A percentile compares a stretch with the other conserved stretches of the same genome.
phyloP scores from a whole-genome alignment of 75 land plant species.

The Pinus tabuliformis region DNA sequence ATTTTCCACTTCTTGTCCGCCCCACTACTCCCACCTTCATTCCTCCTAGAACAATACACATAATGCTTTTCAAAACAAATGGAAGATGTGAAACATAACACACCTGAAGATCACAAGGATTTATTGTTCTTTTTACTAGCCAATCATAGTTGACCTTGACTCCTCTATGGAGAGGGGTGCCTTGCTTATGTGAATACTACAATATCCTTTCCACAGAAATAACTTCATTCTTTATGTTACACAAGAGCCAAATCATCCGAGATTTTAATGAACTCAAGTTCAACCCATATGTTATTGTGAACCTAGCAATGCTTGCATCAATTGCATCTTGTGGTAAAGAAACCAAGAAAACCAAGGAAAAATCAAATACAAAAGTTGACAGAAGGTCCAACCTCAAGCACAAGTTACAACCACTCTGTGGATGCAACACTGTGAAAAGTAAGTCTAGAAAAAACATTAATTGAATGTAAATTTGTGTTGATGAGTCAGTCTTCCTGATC shows the following conservation, averaged over 20 bases:
- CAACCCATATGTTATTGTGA: conserved; percentile 81
- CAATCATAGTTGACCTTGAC: conserved; percentile 48
- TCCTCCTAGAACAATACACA: conserved; percentile 65
- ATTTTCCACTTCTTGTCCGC: conserved; percentile 85
- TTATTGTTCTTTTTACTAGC: conserved; percentile 69
- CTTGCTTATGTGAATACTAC: conserved; percentile 67
- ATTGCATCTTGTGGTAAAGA: conserved; percentile 28
- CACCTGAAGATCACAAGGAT: conserved; percentile 63
- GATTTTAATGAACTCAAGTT: conserved; percentile 60
- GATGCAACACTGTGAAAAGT: conserved; percentile 33
- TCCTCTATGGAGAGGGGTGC: conserved; percentile 63
- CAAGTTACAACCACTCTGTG: conserved; percentile 57
- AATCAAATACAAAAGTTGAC: conserved; percentile 38
- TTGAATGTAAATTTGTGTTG: conserved; percentile 22
- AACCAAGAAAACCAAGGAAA: conserved; percentile 38
- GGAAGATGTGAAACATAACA: conserved; percentile 60
- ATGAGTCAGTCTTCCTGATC: conserved; percentile 44
- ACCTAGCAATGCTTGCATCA: conserved; percentile 73
- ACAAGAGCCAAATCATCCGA: conserved; percentile 75
- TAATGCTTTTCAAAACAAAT: conserved; percentile 68
- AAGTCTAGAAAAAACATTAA: conserved; percentile 36
- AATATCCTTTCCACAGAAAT: conserved; percentile 91
- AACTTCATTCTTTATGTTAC: conserved; percentile 83
- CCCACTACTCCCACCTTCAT: conserved; percentile 78
- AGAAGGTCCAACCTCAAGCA: conserved; percentile 56